Evolutionary conservation across 2,329 filamentous ascomycete genomes (phyloP).

Genomic region (Aureobasidium sp.): DNA sequence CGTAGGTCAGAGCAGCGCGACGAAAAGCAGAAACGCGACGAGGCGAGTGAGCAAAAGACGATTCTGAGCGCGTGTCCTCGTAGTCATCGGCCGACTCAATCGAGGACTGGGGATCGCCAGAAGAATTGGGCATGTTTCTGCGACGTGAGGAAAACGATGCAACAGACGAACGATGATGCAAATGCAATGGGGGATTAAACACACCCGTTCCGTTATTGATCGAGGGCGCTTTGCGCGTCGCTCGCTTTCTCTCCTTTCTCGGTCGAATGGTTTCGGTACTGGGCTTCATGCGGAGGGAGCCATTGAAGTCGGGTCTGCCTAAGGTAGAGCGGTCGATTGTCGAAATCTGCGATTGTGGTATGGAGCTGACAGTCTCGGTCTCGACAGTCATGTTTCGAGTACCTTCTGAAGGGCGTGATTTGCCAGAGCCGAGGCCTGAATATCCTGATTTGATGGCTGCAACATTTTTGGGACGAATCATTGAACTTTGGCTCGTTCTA

Average conservation of each 20-base stretch:
- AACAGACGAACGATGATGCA: constrained; percentile 21
- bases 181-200: constrained; percentile 35
- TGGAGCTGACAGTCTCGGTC: constrained; percentile 88
- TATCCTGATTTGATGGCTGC: constrained; percentile 57
- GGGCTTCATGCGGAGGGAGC: constrained; percentile 75
- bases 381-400: constrained; percentile 94
- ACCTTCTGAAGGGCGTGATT: constrained; percentile 64
- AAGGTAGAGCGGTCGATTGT: constrained; percentile 48
- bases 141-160: constrained; percentile 16
- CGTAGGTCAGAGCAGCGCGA: constrained; percentile 9
- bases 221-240: constrained; percentile 64
- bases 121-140: constrained; percentile 5
- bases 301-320: constrained; percentile 57
- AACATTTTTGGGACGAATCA: constrained; percentile 33
- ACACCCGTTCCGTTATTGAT: constrained; percentile 68
- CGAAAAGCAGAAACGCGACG: constrained; percentile 4
- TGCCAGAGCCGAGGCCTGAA: constrained; percentile 55
- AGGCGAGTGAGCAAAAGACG: constrained; percentile 11
- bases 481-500: constrained; percentile 11
- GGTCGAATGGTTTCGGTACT: constrained; percentile 95
- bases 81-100: constrained; percentile 4
- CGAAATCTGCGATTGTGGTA: constrained; percentile 74
- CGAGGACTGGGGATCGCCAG: neutral
- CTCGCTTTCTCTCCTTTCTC: constrained; percentile 84
- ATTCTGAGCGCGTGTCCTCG: constrained; percentile 9